phyloP scores from a whole-genome alignment of 345 rosid genomes.

The Garcia nutans region DNA sequence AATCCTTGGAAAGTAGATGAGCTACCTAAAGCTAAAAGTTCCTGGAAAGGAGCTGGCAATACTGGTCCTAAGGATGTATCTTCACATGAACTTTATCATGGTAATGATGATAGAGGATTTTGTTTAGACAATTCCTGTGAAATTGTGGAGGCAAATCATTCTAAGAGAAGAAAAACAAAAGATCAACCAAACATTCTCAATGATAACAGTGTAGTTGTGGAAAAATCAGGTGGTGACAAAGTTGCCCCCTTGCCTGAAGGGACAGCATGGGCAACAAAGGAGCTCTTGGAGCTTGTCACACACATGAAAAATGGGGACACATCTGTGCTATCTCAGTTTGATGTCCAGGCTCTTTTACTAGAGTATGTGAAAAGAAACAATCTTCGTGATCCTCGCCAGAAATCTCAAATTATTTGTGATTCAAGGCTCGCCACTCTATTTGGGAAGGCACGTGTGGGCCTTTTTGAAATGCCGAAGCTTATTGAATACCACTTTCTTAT shows the following conservation, averaged over 20 bases:
- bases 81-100: conserved; percentile 31
- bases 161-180: conserved; percentile 55
- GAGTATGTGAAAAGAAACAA: conserved; percentile 64
- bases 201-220: conserved; percentile 25
- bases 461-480: conserved; percentile 88
- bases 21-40: conserved; percentile 26
- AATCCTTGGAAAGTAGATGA: conserved; percentile 67
- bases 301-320: conserved; percentile 73
- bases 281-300: conserved; percentile 77
- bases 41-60: conserved; percentile 29
- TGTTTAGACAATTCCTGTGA: conserved; percentile 30
- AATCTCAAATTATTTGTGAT: conserved; percentile 74
- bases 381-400: conserved; percentile 74
- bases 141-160: conserved; percentile 40
- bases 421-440: conserved; percentile 63
- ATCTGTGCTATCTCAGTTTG: conserved; percentile 54
- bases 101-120: conserved; percentile 31
- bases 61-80: conserved; percentile 30
- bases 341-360: conserved; percentile 68
- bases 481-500: conserved; percentile 71
- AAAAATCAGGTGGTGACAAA: conserved; percentile 26
- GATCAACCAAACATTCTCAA: conserved; percentile 30
- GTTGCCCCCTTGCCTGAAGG: conserved; percentile 32
- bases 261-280: conserved; percentile 78
- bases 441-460: conserved; percentile 65